Evolutionary conservation across 2,329 filamentous ascomycete species (phyloP).

Genomic region (Anthostomella pinea): DNA sequence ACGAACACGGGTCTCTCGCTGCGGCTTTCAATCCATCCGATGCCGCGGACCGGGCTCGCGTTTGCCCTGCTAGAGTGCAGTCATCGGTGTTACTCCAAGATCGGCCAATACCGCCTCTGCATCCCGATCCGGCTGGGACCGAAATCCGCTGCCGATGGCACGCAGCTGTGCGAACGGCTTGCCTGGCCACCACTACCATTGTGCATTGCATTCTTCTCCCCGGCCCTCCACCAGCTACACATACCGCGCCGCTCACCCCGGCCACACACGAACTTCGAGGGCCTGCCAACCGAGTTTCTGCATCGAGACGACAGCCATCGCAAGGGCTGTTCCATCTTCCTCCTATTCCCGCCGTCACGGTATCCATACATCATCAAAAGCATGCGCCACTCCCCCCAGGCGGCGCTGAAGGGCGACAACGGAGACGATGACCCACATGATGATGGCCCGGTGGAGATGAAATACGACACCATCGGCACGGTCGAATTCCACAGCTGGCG

Average conservation of each 20-base stretch:
- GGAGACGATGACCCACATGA: too few species aligned
- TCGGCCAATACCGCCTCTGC: background rate
- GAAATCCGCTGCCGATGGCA: background rate
- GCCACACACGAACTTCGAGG: background rate
- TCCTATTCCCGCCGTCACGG: background rate
- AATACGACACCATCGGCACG: background rate
- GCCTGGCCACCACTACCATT: background rate
- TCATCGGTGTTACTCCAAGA: background rate
- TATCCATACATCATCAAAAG: background rate
- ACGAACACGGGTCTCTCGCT: background rate
- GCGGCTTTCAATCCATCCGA: background rate
- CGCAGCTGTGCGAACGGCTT: background rate
- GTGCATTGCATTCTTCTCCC: slow-evolving; percentile 1
- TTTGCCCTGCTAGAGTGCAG: slow-evolving; percentile 1
- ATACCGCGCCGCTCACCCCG: background rate
- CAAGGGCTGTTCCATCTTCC: background rate
- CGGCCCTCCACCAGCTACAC: background rate
- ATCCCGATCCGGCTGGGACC: background rate
- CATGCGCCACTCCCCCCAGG: background rate
- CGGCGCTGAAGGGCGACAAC: background rate
- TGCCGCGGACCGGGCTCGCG: background rate
- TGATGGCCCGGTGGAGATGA: too few species aligned
- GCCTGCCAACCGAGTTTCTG: background rate
- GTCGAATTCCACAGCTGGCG: background rate
- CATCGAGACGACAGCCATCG: background rate